Percentiles rank a stretch among this genome's conserved stretches.
phyloP scores from a whole-genome alignment of 2,329 filamentous ascomycete genomes.

The Zelopaecilomyces penicillatus region DNA sequence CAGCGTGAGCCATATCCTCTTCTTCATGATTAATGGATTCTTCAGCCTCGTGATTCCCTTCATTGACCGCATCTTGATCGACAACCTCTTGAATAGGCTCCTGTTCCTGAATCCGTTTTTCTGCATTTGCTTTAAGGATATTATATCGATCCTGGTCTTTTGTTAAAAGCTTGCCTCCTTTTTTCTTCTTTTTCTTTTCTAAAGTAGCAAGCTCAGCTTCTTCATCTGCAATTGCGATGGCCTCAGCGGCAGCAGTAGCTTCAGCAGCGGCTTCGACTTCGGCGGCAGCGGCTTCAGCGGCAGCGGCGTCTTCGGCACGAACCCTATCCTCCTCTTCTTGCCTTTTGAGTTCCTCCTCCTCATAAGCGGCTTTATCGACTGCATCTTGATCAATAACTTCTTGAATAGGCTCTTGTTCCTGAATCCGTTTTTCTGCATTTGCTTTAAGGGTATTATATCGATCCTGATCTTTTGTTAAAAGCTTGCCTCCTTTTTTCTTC shows the following conservation, averaged over 20 bases:
- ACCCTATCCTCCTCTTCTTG: too few species aligned
- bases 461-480: slow-evolving; percentile 38
- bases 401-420: slow-evolving; percentile 31
- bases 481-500: slow-evolving; percentile 35
- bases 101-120: slow-evolving; percentile 28
- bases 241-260: slow-evolving; percentile 14
- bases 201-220: slow-evolving; percentile 32
- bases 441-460: slow-evolving; percentile 30
- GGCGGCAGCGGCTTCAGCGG: too few species aligned
- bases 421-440: slow-evolving; percentile 25
- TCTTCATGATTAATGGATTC: slow-evolving; percentile 15
- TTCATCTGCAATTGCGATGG: slow-evolving; percentile 18
- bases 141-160: slow-evolving; percentile 38
- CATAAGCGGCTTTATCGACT: slow-evolving; percentile 13
- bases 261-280: too few species aligned
- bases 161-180: slow-evolving; percentile 32
- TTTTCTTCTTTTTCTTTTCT: slow-evolving; percentile 42
- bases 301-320: too few species aligned
- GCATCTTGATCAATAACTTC: slow-evolving; percentile 26
- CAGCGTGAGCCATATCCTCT: slow-evolving; percentile 15
- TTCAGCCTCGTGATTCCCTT: slow-evolving; percentile 11
- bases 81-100: too few species aligned
- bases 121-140: slow-evolving; percentile 25
- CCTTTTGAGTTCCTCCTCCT: slow-evolving; percentile 14
- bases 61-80: too few species aligned